Percentiles rank a stretch among this genome's conserved stretches.
These are phyloP conservation scores for Talaromyces islandicus DNA, from an alignment of 2,329 filamentous ascomycete species.

Conservation along the genomic window DNA sequence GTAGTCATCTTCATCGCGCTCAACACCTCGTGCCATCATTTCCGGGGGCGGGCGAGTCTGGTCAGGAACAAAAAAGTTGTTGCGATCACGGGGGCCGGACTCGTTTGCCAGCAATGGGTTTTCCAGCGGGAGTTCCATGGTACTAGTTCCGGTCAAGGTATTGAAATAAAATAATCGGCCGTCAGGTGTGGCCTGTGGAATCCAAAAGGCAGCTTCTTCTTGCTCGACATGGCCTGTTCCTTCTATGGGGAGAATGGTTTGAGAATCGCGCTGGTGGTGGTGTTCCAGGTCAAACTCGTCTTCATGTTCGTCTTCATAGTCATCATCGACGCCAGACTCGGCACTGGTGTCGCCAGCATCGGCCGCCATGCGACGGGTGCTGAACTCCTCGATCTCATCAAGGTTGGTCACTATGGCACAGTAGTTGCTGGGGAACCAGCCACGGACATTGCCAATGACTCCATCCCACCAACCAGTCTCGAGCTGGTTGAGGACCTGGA, in stretches of 20 bases:
- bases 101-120: constrained; percentile 76
- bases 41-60: constrained; percentile 85
- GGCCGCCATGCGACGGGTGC: constrained; percentile 40
- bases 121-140: constrained; percentile 89
- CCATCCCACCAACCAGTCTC: constrained; percentile 99
- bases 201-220: constrained; percentile 94
- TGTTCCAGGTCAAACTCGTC: constrained; percentile 60
- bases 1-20: constrained; percentile 83
- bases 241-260: constrained; percentile 61
- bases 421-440: constrained; percentile 99
- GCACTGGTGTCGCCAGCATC: constrained; percentile 49
- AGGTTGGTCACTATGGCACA: constrained; percentile 77
- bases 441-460: constrained; percentile 90
- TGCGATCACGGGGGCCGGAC: constrained; percentile 78
- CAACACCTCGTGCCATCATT: constrained; percentile 76
- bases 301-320: constrained; percentile 59
- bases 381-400: constrained; percentile 63
- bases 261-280: constrained; percentile 55
- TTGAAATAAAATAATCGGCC: constrained; percentile 97
- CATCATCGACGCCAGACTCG: constrained; percentile 51
- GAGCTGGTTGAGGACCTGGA: constrained; percentile 95
- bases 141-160: constrained; percentile 90
- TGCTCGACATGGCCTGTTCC: constrained; percentile 59
- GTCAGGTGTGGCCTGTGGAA: constrained; percentile 91
- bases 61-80: constrained; percentile 81